Evolutionary conservation across 164 flowering plant genomes (phyloP), one percentile per base, ranked within the genome.

Genomic region (Tetrastigma voinierianum): DNA sequence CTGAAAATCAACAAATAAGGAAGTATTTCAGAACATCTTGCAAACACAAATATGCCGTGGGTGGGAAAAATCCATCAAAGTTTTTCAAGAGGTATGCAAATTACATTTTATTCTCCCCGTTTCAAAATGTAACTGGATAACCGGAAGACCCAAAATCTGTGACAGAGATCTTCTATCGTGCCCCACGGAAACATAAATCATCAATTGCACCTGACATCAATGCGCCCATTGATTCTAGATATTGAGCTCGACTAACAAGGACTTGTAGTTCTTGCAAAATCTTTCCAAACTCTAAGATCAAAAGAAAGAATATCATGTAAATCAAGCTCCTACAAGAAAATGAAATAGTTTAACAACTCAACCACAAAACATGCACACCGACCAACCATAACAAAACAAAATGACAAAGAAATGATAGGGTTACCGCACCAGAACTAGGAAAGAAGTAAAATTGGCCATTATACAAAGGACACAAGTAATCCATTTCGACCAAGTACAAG

Each of bases 111-210:
- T 51, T 83, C 93, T 65, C 92, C 96, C 45, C 86, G 81, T 73
- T 84, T 93, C 74, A 96, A 67, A 59, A 87, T 44, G 62, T 89
- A 96, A 59, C 96, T 7, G 98, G 97, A 72, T 93, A 91, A 53
- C 99, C 99, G 70, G 99, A 98, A 72, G 93, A 88, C 2, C 97
- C 85, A 78, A 96, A 96, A 77, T 96, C 97, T 66, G 93, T n/a
- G 78, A 75, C 84, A 87, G 55, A 96, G 86, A 71, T 96, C 98
- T 77, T 90, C 96, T 68, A 96, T 68, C 17, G 78, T 57, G 90
- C 70, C 55, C 93, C 96, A 32, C 91, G 94, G 66, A 90, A 93
- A 61, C 74, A 49, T 55, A 93, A 74, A 56, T 86, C 85, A 25
- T 76, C 71, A 57, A 77, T 62, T 46, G 78, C 81, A 55, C 80